Evolutionary conservation across 1,139 yeast genomes (phyloP), one percentile per base, ranked within the genome.

Genomic region (Kodamaea alishanica): DNA sequence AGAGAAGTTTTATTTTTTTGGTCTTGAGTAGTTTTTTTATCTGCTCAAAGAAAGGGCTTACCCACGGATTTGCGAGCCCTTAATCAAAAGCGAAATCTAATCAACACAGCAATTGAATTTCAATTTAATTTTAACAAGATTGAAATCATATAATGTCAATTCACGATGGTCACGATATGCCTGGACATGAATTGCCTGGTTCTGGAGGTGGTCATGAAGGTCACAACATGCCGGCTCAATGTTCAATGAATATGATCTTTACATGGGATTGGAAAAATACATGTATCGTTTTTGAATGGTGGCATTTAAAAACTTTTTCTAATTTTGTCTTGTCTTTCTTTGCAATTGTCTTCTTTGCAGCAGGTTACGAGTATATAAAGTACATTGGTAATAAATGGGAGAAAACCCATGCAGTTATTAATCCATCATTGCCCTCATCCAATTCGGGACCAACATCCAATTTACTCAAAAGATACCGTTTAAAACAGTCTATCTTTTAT

Each of bases 241-340:
- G 89, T 52, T 71, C 77, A n/a, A 80, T 79, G 86, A 75, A 79
- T 58, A 85, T 84, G 92, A 53, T 83, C n/a, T 84, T 85, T 60
- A 84, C 90, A 8, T 86, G 95, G 94, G 77, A 80, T 49, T 81
- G 85, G 66, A 67, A 75, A 37, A 76, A 85, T 56, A 69, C 85
- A 9, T 85, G 95, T 56, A 75, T 85, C 10, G 75, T 85, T 8
- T 84, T 82, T 60, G 61, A 65, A 44, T 83, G 90, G 88, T 85
- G 95, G 95, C 90, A 83, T 49, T 73, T 85, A 35, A 70, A 66
- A 34, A 73, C 81, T 1, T 51, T 61, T n/a, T 33, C 56, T 1
- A 81, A 78, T 8, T 74, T 86, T 39, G 15, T 82, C 2, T 41
- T 77, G 6, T 71, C 88, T 1, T 57, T 84, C 32, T 11, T 75